Evolutionary conservation across 1,139 yeast genomes (phyloP).

Genomic region (Suhomyces terraborum): DNA sequence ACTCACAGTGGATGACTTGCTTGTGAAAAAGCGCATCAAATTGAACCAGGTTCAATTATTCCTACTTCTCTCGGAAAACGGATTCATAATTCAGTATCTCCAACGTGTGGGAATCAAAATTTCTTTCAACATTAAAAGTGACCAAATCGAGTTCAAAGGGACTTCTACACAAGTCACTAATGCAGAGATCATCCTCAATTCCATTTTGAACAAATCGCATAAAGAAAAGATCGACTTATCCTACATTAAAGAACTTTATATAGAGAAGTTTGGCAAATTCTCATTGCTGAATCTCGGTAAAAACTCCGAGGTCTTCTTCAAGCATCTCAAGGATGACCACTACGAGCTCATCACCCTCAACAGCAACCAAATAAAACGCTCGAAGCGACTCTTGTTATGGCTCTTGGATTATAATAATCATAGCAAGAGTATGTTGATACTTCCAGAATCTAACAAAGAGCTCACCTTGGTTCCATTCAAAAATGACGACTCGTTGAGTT

Average conservation of each 20-base stretch:
- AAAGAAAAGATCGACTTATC: slow-evolving; percentile 36
- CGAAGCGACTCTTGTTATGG: slow-evolving; percentile 45
- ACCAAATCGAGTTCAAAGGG: slow-evolving; percentile 29
- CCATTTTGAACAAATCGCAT: slow-evolving; percentile 38
- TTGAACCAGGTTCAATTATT: slow-evolving; percentile 49
- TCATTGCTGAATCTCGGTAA: slow-evolving; percentile 30
- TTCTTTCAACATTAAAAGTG: slow-evolving; percentile 32
- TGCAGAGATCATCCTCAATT: slow-evolving; percentile 36
- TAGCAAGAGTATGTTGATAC: slow-evolving; percentile 21
- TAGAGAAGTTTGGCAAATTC: slow-evolving; percentile 30
- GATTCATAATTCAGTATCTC: slow-evolving; percentile 50
- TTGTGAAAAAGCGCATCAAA: slow-evolving; percentile 40
- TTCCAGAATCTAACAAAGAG: slow-evolving; percentile 19
- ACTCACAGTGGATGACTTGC: slow-evolving; percentile 39
- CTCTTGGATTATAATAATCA: slow-evolving; percentile 38
- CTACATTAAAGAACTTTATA: slow-evolving; percentile 26
- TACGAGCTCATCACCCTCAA: slow-evolving; percentile 38
- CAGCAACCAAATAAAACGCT: slow-evolving; percentile 31
- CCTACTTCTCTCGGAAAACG: slow-evolving; percentile 50
- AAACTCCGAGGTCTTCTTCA: slow-evolving; percentile 40
- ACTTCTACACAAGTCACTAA: slow-evolving; percentile 37
- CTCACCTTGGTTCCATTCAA: slow-evolving; percentile 28
- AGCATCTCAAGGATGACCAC: slow-evolving; percentile 23
- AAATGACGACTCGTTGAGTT: slow-evolving; percentile 37
- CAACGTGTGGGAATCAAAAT: slow-evolving; percentile 58